Evolutionary conservation across 495 filamentous ascomycete species (phyloP), one percentile per base, ranked within the genome.

Genomic region (Astrothelium macrocarpum): DNA sequence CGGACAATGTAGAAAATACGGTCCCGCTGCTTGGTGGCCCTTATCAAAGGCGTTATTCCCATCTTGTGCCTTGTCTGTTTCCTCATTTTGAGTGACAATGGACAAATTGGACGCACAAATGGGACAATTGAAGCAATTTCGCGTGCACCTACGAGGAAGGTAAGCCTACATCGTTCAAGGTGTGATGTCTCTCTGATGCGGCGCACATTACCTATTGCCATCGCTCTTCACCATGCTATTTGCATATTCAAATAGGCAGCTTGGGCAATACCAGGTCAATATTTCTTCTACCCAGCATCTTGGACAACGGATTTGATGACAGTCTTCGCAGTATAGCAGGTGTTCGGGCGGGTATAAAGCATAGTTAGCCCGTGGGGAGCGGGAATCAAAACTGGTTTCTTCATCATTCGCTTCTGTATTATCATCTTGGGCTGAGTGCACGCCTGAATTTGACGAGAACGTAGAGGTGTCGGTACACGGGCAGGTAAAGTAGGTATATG

Each of bases 121-220:
- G 1, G 94, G 95, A 68, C 94, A 98, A 71, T 92, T 88, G 79
- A 92, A 97, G 74, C 94, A 98, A 70, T 90, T 96, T 65, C 94
- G 83, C 20, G 90, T 90, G 71, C 94, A 98, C 72, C 94, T 97
- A 66, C 45, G 45, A 4, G 26, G 39, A 53, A 46, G 32, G 42
- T 42, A 18, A 67, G 74, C 63, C 72, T 65, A 25, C 62, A 60
- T 11, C 25, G 29, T 23, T 64, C 34, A 23, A 29, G 26, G 20
- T 36, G 25, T n/a, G 23, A 56, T 34, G 20, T 4, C 3, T 59
- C n/a, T 18, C 18, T 18, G 49, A 56, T 7, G 0, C 12, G 49
- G 49, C 20, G 53, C 61, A 61, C 42, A 66, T 63, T 81, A 96
- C 92, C 93, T 84, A 72, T 95, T 95, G 14, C 91, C 92, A 70